These are phyloP conservation scores for Heritiera littoralis DNA, from an alignment of 345 rosid species.

Conservation along the genomic window DNA sequence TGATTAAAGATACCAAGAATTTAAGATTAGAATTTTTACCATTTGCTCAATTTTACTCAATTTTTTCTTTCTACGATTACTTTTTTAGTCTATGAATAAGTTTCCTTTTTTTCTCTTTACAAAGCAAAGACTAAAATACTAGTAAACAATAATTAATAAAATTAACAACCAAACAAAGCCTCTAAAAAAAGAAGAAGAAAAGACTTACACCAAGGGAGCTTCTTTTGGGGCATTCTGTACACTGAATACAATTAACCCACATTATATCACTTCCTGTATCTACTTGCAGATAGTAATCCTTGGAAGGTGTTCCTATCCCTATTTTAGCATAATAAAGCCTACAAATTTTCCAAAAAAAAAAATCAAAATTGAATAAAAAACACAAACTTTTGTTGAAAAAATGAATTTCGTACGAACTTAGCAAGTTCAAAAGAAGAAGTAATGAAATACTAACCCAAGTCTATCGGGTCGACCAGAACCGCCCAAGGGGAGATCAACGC, in stretches of 20 bases:
- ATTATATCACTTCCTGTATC: conserved; percentile 96
- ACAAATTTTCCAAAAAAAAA: background rate
- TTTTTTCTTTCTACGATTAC: background rate
- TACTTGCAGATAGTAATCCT: conserved; percentile 89
- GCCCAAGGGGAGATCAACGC: conserved; percentile 76
- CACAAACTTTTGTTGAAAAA: background rate
- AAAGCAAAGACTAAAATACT: background rate
- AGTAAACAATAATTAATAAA: conserved; percentile 11
- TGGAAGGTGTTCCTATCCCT: conserved; percentile 89
- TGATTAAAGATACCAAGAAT: background rate
- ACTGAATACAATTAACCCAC: conserved; percentile 95
- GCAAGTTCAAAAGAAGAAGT: too few relatives aligned
- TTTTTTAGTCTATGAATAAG: background rate
- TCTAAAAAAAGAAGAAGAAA: background rate
- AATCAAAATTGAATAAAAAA: too few relatives aligned
- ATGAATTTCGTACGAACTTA: background rate
- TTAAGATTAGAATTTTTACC: background rate
- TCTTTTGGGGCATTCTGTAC: conserved; percentile 80
- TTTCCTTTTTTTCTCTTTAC: background rate
- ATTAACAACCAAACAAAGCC: background rate
- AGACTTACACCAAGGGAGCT: conserved; percentile 88
- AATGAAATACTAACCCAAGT: conserved; percentile 46
- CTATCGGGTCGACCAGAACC: conserved; percentile 64
- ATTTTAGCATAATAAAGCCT: conserved; percentile 91
- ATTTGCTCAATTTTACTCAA: background rate